Evolutionary conservation across 2,329 filamentous ascomycete species (phyloP).

Genomic region (Rhinocladiella similis): DNA sequence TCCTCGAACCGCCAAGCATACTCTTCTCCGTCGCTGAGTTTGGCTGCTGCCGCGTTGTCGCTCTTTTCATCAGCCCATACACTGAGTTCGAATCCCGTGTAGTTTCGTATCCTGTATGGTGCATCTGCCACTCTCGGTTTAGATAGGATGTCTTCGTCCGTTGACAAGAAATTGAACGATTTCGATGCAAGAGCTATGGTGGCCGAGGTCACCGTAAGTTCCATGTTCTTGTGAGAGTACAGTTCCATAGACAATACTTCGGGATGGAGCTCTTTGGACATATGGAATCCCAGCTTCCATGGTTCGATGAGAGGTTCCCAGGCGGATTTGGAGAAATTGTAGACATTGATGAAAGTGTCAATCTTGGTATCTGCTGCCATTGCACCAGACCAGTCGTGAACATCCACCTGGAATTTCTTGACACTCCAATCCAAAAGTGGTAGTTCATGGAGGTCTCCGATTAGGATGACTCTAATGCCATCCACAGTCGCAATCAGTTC

Average conservation of each 20-base stretch:
- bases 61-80: conserved; percentile 80
- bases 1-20: conserved; percentile 96
- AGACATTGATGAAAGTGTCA: conserved; percentile 92
- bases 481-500: conserved; percentile 84
- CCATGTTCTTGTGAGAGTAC: conserved; percentile 84
- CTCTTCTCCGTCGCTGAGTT: conserved; percentile 84
- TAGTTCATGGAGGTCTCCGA: conserved; percentile 93
- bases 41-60: conserved; percentile 66
- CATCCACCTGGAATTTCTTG: conserved; percentile 81
- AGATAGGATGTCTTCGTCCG: conserved; percentile 85
- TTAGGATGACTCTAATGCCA: conserved; percentile 87
- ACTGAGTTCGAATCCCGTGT: conserved; percentile 87
- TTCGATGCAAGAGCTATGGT: conserved; percentile 93
- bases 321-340: conserved; percentile 98
- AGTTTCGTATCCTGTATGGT: conserved; percentile 90
- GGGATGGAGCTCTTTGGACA: conserved; percentile 73
- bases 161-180: conserved; percentile 84
- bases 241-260: conserved; percentile 80
- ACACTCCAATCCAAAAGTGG: conserved; percentile 92
- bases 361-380: conserved; percentile 87
- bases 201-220: conserved; percentile 88
- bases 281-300: conserved; percentile 90
- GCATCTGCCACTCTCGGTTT: conserved; percentile 91
- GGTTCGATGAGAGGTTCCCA: conserved; percentile 97
- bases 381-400: conserved; percentile 86